A percentile compares a stretch with the other conserved stretches of the same genome.
Conservation (phyloP, 2,329 filamentous ascomycete genomes). For the Xenoacremonium recifei region DNA sequence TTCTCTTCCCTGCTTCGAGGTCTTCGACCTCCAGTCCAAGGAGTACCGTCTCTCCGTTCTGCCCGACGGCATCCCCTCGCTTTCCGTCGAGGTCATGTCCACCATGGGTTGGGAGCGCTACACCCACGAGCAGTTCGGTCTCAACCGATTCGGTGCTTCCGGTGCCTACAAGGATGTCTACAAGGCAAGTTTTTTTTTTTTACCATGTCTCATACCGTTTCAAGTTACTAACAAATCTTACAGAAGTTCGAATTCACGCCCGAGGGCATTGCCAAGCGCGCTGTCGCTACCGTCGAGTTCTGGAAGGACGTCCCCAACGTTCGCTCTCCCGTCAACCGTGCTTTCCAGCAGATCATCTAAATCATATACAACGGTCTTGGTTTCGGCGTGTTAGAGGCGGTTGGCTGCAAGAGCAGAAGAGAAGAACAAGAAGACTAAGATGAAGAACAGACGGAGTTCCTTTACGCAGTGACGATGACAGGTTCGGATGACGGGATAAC, state of each 20-base stretch:
- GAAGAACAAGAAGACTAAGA: constrained; percentile 13
- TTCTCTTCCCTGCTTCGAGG: constrained; percentile 94
- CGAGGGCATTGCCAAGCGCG: constrained; percentile 94
- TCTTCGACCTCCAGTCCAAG: constrained; percentile 92
- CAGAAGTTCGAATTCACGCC: constrained; percentile 99
- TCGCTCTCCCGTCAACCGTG: constrained; percentile 93
- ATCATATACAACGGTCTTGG: constrained; percentile 11
- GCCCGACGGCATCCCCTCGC: constrained; percentile 86
- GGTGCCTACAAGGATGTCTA: constrained; percentile 98
- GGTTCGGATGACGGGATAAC: constrained; percentile 23
- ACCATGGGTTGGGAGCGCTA: constrained; percentile 99
- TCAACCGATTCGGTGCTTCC: constrained; percentile 98
- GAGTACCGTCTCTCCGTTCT: constrained; percentile 92
- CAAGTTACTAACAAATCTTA: constrained; percentile 36
- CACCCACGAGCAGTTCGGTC: constrained; percentile 97
- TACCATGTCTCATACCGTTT: constrained; percentile 1
- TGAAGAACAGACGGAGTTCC: constrained; percentile 17
- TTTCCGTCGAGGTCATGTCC: constrained; percentile 95
- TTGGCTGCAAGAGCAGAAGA: constrained; percentile 13
- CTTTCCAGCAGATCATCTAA: constrained; percentile 97
- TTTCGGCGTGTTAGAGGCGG: neutral
- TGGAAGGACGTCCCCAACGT: constrained; percentile 92
- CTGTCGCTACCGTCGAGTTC: constrained; percentile 88
- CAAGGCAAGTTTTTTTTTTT: constrained; percentile 58
- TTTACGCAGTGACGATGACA: constrained; percentile 26